Conservation (phyloP, 768 basidiomycete species). For the Boletus bicolor region DNA sequence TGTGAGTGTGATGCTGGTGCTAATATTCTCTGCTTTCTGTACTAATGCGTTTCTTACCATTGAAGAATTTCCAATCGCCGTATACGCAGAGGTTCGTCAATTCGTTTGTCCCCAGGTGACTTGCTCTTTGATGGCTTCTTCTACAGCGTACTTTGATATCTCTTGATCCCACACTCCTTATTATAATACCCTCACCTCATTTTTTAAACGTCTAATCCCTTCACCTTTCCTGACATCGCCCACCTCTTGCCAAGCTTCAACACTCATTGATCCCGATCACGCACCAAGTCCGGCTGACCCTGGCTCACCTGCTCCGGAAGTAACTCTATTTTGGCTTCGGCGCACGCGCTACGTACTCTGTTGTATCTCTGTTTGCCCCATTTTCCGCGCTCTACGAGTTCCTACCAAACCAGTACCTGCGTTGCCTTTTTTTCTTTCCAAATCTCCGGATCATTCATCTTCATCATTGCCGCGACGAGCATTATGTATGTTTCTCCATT, state of each 20-base stretch:
- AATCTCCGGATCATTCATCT: constrained; percentile 7
- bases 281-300: constrained; percentile 2
- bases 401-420: background rate
- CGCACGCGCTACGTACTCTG: constrained; percentile 10
- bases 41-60: background rate
- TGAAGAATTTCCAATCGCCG: background rate
- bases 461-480: constrained; percentile 3
- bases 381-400: constrained; percentile 2
- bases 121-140: background rate
- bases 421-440: background rate
- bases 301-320: background rate
- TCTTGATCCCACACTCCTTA: constrained; percentile 13
- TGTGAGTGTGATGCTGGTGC: no score
- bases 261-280: constrained; percentile 17
- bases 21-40: background rate
- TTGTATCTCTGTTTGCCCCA: constrained; percentile 16
- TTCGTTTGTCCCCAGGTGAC: no score
- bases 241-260: background rate
- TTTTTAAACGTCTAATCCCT: background rate
- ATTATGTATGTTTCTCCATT: constrained; percentile 21
- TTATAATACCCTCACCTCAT: constrained; percentile 2
- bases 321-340: constrained; percentile 23
- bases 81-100: constrained; percentile 18
- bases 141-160: constrained; percentile 8
- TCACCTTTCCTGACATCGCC: background rate